Evolutionary conservation across 805 yeast genomes (phyloP), one percentile per base, ranked within the genome.

Genomic region (Yarrowia sp.): DNA sequence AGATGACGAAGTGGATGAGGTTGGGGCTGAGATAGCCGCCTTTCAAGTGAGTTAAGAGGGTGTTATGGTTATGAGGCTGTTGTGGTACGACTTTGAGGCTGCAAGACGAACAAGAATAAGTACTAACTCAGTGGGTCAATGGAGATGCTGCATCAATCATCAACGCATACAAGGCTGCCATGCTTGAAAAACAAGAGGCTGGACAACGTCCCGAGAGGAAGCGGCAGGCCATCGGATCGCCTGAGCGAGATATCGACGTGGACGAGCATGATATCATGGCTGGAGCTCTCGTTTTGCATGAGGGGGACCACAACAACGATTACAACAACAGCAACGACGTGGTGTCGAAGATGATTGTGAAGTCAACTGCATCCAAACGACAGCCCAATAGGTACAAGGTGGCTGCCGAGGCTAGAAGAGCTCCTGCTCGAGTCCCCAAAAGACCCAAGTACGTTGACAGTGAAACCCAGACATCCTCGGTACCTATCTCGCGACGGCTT

Each of bases 361-460:
- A 10, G 43, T 19, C 43, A 1, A 38, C 43, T 11, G 43, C 32
- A 24, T 30, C 35, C 6, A 46, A 46, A 24, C 14, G 19, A n/a
- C 26, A 48, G 30, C 44, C 35, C 36, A 54, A 54, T 33, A 36
- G 46, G 14, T 54, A 54, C 61, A 26, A 33, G 26, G 46, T 54
- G 43, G 22, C 59, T 4, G n/a, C 33, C 10, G 43, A 35, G 32
- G 43, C 59, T 2, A 16, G 59, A 35, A 36, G 61, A 54, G 63
- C 63, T 2, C 63, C 51, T 2, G 38, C 51, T 2, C 38, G 51
- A 8, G 11, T 24, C 22, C 4, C 30, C 22, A 58, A 58, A 19
- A 9, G 51, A 7, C 51, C 63, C 19, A 40, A 58, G 16, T 58
- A 58, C 24, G 63, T 58, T 11, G 63, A 58, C 48, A 58, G 63